Base-by-base conservation (phyloP, 495 filamentous ascomycete genomes). In the Daldinia caldariorum region DNA sequence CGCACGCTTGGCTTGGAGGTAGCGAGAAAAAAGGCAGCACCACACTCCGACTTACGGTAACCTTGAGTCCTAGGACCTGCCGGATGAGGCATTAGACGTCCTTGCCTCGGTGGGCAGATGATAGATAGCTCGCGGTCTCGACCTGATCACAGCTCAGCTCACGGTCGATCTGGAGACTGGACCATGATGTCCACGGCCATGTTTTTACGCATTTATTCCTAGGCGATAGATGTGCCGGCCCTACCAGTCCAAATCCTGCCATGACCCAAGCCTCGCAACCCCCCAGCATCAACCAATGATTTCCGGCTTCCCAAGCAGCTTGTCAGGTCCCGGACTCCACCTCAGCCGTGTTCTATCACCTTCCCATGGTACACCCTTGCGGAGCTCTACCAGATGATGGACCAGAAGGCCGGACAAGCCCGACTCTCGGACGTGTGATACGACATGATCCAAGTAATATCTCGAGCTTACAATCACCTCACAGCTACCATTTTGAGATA, bases 241-340 rank as follows among this genome's bases (percentile, higher is more conserved):
- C 18, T 66, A 37, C 53, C 41, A 58, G 56, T 50, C 31, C 29
- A 51, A 56, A 62, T 66, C 70, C 65, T 68, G 35, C 55, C 43
- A 49, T 62, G 31, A 35, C 55, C 67, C 50, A 70, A 67, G 53
- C 65, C 63, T 75, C 58, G 64, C 63, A 56, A 38, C 31, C 61
- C 61, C 49, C 49, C 37, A 20, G 39, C 39, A 62, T 54, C 45
- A 43, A 38, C 73, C 73, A 73, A 73, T 75, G 37, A 53, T 60
- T n/a, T 45, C 13, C 14, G 38, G 67, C 64, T 75, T 69, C 45
- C 73, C 73, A 67, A 75, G 73, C 73, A 71, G 58, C 66, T 75
- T 73, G 66, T 73, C 70, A 75, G 70, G 69, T 63, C 47, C 70
- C 61, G 62, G 66, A 70, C 63, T 73, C 66, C 67, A 71, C 56